Percentiles rank a stretch among this genome's conserved stretches.
phyloP scores from a whole-genome alignment of 2,329 filamentous ascomycete genomes.

The Fusarium sp. region DNA sequence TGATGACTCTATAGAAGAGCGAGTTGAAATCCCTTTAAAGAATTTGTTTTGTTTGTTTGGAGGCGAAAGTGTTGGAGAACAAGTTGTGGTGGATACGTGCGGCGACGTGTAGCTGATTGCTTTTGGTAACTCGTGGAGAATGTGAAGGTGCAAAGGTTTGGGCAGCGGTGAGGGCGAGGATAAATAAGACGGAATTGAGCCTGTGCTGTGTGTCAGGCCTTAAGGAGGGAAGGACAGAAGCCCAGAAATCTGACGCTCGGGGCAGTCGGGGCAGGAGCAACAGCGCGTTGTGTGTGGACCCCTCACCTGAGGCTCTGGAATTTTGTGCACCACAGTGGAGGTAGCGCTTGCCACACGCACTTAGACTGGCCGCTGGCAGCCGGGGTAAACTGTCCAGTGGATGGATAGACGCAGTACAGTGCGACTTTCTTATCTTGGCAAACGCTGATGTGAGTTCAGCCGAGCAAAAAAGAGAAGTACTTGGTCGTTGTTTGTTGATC shows the following conservation, averaged over 20 bases:
- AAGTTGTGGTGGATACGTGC: constrained; percentile 4
- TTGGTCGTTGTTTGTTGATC: constrained; percentile 2
- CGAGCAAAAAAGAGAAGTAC: constrained; percentile 1
- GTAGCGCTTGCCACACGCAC: constrained; percentile 25
- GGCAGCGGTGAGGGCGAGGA: constrained; percentile 35
- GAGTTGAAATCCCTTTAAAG: constrained; percentile 12
- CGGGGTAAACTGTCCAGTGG: constrained; percentile 7
- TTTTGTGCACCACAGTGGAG: constrained; percentile 33
- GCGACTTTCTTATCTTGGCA: constrained; percentile 27
- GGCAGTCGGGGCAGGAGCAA: constrained; percentile 33
- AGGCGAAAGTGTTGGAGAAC: constrained; percentile 2
- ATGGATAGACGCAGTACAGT: constrained; percentile 18
- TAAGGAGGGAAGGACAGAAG: constrained; percentile 18
- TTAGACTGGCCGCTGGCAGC: constrained; percentile 3
- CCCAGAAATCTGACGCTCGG: constrained; percentile 35
- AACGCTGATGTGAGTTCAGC: constrained; percentile 11
- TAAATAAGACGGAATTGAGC: constrained; percentile 10
- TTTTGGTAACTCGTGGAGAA: constrained; percentile 9
- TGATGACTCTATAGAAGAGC: constrained; percentile 8
- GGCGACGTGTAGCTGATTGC: constrained; percentile 14
- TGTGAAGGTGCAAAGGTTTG: constrained; percentile 30
- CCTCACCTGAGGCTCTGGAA: constrained; percentile 42
- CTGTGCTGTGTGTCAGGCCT: background rate
- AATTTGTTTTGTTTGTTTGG: constrained; percentile 7
- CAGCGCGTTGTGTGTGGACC: constrained; percentile 28